Evolutionary conservation across 805 yeast genomes (phyloP).

Genomic region (Saccharomycopsis sp.): DNA sequence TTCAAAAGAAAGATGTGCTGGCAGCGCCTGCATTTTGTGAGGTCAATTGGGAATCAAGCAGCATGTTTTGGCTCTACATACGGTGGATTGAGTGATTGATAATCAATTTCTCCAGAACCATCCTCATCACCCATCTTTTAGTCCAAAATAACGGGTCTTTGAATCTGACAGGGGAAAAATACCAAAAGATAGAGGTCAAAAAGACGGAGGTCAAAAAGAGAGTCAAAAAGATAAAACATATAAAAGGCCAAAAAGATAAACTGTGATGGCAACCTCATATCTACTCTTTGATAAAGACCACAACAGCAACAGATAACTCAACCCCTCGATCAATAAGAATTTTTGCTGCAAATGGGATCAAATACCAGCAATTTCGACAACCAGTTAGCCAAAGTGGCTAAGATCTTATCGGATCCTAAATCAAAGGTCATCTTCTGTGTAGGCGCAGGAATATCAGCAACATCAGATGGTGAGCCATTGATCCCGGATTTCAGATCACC

Average conservation of each 20-base stretch:
- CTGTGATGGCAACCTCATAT: no score
- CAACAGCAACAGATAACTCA: no score
- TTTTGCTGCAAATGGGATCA: not conserved
- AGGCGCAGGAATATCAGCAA: slow-evolving; percentile 94
- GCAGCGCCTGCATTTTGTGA: no score
- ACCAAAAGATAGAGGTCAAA: not conserved
- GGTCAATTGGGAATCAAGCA: no score
- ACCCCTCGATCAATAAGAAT: no score
- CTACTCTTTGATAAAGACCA: no score
- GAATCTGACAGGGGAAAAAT: not conserved
- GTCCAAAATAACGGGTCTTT: not conserved
- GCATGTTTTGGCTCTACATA: no score
- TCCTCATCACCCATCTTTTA: not conserved
- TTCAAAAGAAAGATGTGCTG: no score
- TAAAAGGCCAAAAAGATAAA: no score
- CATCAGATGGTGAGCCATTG: slow-evolving; percentile 44
- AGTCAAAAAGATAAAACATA: no score
- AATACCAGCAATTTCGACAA: not conserved
- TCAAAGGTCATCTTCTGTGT: slow-evolving; percentile 56
- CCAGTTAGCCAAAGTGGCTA: slow-evolving; percentile 7
- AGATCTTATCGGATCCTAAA: slow-evolving; percentile 20
- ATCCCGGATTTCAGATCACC: slow-evolving; percentile 90
- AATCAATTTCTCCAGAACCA: not conserved
- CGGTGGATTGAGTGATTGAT: not conserved
- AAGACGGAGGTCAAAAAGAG: not conserved